Evolutionary conservation across 768 basidiomycete species (phyloP).

Genomic region (Boletus coccyginus): DNA sequence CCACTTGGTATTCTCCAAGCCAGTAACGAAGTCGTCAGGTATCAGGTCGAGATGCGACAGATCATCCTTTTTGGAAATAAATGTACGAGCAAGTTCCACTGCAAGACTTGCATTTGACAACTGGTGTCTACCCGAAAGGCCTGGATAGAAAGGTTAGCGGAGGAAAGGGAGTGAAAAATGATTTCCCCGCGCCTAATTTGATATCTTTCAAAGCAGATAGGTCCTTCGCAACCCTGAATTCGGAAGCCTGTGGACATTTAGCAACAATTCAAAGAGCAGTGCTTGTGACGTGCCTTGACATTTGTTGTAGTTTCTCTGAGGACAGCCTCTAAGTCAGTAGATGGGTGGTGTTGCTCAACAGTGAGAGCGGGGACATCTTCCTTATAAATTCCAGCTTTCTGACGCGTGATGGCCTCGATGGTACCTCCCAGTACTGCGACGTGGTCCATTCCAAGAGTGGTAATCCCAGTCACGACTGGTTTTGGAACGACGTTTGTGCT

Average conservation of each 20-base stretch:
- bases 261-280: not conserved
- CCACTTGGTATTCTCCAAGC: conserved; percentile 75
- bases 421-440: conserved; percentile 85
- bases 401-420: conserved; percentile 84
- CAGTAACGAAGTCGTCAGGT: conserved; percentile 52
- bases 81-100: conserved; percentile 63
- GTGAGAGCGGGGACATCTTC: conserved; percentile 85
- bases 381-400: conserved; percentile 98
- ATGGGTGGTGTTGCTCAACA: conserved; percentile 76
- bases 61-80: conserved; percentile 44
- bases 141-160: conserved; percentile 37
- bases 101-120: conserved; percentile 85
- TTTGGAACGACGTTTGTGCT: conserved; percentile 94
- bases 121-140: conserved; percentile 86
- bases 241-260: conserved; percentile 48
- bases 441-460: conserved; percentile 92
- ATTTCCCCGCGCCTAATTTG: conserved; percentile 53
- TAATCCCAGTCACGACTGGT: conserved; percentile 88
- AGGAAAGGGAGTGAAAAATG: not conserved
- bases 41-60: conserved; percentile 31
- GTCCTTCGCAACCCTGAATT: conserved; percentile 60
- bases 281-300: conserved; percentile 47
- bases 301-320: conserved; percentile 66
- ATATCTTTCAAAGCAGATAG: conserved; percentile 48
- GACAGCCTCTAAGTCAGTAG: conserved; percentile 61